phyloP scores from a whole-genome alignment of 2,329 filamentous ascomycete genomes.

The Pleomassaria siparia region DNA sequence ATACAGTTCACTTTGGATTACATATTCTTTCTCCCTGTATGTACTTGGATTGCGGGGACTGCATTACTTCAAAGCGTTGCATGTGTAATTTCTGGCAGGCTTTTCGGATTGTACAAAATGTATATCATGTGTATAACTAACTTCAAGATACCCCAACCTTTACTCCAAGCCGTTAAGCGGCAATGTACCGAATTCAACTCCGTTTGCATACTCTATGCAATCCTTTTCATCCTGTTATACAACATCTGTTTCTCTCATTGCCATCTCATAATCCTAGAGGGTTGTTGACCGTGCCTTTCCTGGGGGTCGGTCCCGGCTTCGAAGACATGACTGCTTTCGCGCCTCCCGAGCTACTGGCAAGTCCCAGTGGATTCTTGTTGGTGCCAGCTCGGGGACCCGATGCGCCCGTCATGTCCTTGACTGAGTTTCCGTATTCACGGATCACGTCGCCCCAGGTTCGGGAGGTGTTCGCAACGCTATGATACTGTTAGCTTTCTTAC shows the following conservation, averaged over 20 bases:
- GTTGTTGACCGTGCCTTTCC: constrained; percentile 43
- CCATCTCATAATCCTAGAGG: constrained; percentile 43
- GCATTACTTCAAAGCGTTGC: too few relatives aligned
- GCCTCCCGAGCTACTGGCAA: constrained; percentile 37
- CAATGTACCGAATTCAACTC: constrained; percentile 1
- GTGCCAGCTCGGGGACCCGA: constrained; percentile 47
- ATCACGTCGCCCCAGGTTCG: constrained; percentile 52
- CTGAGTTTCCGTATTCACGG: constrained; percentile 52
- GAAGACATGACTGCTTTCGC: constrained; percentile 29
- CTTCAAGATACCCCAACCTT: constrained; percentile 3
- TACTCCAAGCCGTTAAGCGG: not conserved
- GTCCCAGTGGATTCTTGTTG: constrained; percentile 49
- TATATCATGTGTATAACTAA: not conserved
- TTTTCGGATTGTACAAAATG: not conserved
- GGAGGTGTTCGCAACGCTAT: constrained; percentile 48
- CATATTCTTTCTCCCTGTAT: too few relatives aligned
- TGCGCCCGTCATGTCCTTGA: constrained; percentile 52
- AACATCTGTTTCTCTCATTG: not conserved
- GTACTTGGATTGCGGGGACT: too few relatives aligned
- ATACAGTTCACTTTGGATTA: too few relatives aligned
- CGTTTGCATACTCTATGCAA: not conserved
- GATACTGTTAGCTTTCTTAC: not conserved
- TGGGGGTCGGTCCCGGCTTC: constrained; percentile 22
- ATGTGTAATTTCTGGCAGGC: too few relatives aligned
- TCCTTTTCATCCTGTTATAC: not conserved